Conservation (phyloP, 2,329 filamentous ascomycete species). For the Aplosporella prunicola region DNA sequence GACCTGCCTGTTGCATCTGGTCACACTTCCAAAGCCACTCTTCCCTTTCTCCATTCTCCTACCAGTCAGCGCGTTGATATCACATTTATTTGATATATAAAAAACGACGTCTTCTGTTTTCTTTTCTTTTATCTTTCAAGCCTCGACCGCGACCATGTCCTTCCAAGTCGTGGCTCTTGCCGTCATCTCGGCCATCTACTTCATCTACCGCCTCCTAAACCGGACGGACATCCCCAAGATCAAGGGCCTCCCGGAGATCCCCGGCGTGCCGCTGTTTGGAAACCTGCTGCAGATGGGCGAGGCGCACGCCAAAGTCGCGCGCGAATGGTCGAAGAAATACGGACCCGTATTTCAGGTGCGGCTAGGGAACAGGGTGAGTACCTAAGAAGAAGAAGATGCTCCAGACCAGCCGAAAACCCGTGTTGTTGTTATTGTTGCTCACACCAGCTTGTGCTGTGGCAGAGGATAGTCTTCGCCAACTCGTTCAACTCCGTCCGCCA, state of each 20-base stretch:
- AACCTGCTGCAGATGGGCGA: conserved; percentile 38
- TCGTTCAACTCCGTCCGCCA: conserved; percentile 64
- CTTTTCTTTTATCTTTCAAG: no score
- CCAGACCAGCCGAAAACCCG: not conserved
- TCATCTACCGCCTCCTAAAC: conserved; percentile 33
- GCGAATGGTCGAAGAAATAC: conserved; percentile 39
- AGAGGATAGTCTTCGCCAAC: conserved; percentile 69
- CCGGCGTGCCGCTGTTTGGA: conserved; percentile 39
- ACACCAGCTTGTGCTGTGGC: no score
- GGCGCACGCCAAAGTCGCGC: conserved; percentile 38
- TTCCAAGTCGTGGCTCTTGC: conserved; percentile 34
- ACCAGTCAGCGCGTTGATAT: no score
- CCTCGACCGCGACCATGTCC: no score
- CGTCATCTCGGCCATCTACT: conserved; percentile 31
- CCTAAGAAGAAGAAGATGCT: not conserved
- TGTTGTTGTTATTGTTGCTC: no score
- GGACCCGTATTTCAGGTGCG: conserved; percentile 42
- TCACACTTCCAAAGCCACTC: no score
- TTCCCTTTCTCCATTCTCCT: no score
- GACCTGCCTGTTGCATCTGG: no score
- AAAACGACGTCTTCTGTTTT: no score
- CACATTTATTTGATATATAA: no score
- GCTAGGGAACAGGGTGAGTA: conserved; percentile 54
- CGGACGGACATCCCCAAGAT: conserved; percentile 40
- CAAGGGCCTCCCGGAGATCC: conserved; percentile 39